Evolutionary conservation across 768 basidiomycete genomes (phyloP), one percentile per base, ranked within the genome.

Genomic region (Tylopilus sp.): DNA sequence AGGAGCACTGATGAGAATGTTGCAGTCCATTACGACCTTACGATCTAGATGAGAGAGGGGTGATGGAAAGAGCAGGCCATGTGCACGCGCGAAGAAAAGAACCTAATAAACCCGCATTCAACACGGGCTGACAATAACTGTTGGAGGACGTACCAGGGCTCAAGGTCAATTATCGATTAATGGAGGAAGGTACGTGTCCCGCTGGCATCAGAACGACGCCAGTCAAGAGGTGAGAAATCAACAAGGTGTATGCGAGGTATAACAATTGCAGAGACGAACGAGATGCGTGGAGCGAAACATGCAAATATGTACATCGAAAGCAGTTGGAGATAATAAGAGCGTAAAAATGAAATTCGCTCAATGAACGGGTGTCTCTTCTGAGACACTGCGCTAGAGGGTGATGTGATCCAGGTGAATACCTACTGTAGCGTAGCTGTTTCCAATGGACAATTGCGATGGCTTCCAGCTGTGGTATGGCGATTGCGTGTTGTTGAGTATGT

Each of bases 141-240:
- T 44, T 5, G 22, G 13, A 44, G 11, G 11, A 54, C 59, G 35
- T 47, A 62, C 59, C 51, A n/a, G 17, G 36, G n/a, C n/a, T n/a
- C n/a, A n/a, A n/a, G n/a, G n/a, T n/a, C n/a, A n/a, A n/a, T n/a
- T n/a, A n/a, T n/a, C n/a, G n/a, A n/a, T n/a, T n/a, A n/a, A n/a
- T n/a, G n/a, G n/a, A 35, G 33, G n/a, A 25, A 18, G 13, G 30
- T 25, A 44, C n/a, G 31, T 39, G 22, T 40, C 48, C 31, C 9
- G 31, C 31, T 31, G 22, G 33, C 30, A 9, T 18, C 47, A 43
- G 13, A 42, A 22, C 45, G 48, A 31, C 28, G 45, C 40, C 33
- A 38, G 42, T 23, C 25, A 30, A 7, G 28, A 23, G 33, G 39
- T 43, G 48, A 39, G 40, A 18, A 40, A 47, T 52, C 22, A 2